These are phyloP conservation scores for Syzygium oleosum DNA, from an alignment of 345 rosid genomes.

Conservation along the genomic window DNA sequence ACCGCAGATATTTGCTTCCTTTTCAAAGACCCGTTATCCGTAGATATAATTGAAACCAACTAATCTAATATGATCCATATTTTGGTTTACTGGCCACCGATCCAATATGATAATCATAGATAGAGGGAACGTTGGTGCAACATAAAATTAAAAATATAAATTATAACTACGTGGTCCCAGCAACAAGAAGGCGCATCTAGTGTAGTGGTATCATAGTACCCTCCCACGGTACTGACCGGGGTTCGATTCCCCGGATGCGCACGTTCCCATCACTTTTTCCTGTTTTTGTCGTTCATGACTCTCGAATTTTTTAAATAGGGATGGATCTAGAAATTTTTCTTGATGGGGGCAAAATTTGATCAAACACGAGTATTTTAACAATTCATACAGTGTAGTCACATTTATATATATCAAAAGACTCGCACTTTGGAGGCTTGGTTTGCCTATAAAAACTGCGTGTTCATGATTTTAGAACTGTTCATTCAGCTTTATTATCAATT, in stretches of 20 bases:
- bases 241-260: slow-evolving; percentile 98
- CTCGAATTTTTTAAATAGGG: neutral
- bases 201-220: slow-evolving; percentile 98
- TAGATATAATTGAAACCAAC: neutral
- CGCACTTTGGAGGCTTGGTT: neutral
- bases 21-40: neutral
- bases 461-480: neutral
- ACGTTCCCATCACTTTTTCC: accelerated
- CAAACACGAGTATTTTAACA: neutral
- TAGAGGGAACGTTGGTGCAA: neutral
- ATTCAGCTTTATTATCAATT: neutral
- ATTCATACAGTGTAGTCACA: neutral
- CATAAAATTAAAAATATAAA: accelerated
- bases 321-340: neutral
- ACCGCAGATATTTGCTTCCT: neutral
- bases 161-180: neutral
- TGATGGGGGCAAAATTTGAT: neutral
- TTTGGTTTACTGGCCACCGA: accelerated
- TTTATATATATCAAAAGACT: neutral
- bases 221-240: slow-evolving; percentile 98
- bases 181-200: slow-evolving; percentile 49
- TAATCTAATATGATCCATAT: neutral
- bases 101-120: accelerated
- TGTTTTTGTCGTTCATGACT: neutral
- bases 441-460: neutral